Base-by-base conservation (phyloP, 768 basidiomycete genomes). In the Collybia sordida region DNA sequence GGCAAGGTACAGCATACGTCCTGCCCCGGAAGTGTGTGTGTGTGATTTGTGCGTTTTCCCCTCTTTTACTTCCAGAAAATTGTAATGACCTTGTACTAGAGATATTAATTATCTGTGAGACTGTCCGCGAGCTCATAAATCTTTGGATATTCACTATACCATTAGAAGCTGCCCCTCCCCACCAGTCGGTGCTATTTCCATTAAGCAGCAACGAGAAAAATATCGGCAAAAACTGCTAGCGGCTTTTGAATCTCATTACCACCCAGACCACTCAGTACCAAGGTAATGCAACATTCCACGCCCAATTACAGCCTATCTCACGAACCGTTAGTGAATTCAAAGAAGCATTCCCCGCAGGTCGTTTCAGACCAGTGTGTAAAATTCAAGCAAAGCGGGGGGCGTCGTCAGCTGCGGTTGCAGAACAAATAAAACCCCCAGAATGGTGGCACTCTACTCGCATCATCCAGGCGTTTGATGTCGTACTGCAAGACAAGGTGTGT, bases 401-500 rank as follows among this genome's bases (percentile, higher is more conserved):
- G 3, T 83, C 92, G 28, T 84, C 85, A 24, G 77, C 90, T 37
- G 84, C 88, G 27, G 88, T 93, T 12, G 92, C 92, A 2, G 94
- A 96, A 60, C 86, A 89, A 56, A 89, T 96, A 62, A 88, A 90
- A 61, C 77, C 91, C 34, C 94, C 94, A 0, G 85, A 86, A 55
- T 97, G 94, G 94, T 97, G 93, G 93, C 86, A 93, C 59, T 90
- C 89, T 25, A 91, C 90, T 2, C 83, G 87, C 42, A 90, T 96
- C 59, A 89, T 97, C 46, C 86, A 89, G 58, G 93, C 92, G 11
- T 93, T 97, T 54, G 93, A 96, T 64, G 75, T 74, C 41, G 91
- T 96, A 31, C 75, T 97, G 47, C 83, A 88, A 55, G 90, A 95
- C 61, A 90, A 83, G 79, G 90, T 90, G 55, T 27, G 69, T 60